These are phyloP conservation scores for Picea sitchensis DNA, from an alignment of 75 land plant species.

Conservation along the genomic window DNA sequence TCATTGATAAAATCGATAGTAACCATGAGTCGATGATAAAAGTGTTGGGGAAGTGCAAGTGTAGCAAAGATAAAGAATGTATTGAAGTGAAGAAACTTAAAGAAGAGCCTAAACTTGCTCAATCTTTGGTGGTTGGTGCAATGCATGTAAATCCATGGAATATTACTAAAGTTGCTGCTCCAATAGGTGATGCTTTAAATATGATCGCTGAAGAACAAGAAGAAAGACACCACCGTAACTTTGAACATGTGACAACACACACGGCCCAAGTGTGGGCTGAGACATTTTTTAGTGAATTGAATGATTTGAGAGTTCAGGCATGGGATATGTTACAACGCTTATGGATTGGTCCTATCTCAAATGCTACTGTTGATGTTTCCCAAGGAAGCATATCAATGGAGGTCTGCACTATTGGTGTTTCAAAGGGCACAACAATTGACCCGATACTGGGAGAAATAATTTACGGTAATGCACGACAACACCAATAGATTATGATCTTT, in stretches of 20 bases:
- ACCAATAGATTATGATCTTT: slow-evolving; percentile 93
- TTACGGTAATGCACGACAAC: slow-evolving; percentile 58
- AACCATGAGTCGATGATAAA: too few species aligned
- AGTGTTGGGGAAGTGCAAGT: too few species aligned
- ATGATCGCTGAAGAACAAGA: slow-evolving; percentile 86
- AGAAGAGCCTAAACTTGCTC: slow-evolving; percentile 31
- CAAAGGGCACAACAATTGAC: slow-evolving; percentile 98
- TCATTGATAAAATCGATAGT: too few species aligned
- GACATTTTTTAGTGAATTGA: slow-evolving; percentile 32
- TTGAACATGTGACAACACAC: slow-evolving; percentile 85
- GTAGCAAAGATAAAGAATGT: too few species aligned
- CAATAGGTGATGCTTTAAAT: slow-evolving; percentile 76
- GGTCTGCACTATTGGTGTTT: slow-evolving; percentile 95
- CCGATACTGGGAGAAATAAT: slow-evolving; percentile 91
- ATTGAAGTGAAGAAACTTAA: too few species aligned
- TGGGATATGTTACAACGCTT: slow-evolving; percentile 96
- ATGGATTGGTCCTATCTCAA: slow-evolving; percentile 98
- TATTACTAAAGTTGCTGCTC: slow-evolving; percentile 81
- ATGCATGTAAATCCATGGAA: slow-evolving; percentile 98
- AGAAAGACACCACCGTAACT: slow-evolving; percentile 87
- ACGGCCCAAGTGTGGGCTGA: slow-evolving; percentile 99
- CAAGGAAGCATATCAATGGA: slow-evolving; percentile 95
- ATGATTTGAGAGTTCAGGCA: slow-evolving; percentile 69
- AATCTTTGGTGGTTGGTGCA: slow-evolving; percentile 97
- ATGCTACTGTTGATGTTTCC: slow-evolving; percentile 98